Evolutionary conservation across 108 stramenopile species (phyloP).

Genomic region (Skeletonema potamos): DNA sequence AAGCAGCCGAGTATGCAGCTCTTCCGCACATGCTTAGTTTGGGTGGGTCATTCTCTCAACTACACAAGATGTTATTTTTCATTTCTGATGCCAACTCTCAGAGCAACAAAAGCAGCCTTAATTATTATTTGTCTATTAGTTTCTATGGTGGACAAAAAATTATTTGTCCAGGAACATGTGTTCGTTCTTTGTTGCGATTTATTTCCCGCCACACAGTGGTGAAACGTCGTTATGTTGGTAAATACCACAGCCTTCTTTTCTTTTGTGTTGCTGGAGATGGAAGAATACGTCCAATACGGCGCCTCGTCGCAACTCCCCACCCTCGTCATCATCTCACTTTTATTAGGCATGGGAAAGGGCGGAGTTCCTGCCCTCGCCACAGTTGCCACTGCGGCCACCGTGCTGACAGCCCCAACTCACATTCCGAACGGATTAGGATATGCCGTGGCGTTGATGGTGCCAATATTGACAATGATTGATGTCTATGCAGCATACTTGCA

Average conservation of each 20-base stretch:
- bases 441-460: constrained; percentile 55
- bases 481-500: constrained; percentile 49
- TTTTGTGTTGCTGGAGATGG: constrained; percentile 16
- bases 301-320: constrained; percentile 40
- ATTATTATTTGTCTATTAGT: too few species aligned
- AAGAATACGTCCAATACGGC: constrained; percentile 35
- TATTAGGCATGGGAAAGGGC: constrained; percentile 57
- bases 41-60: too few species aligned
- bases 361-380: constrained; percentile 51
- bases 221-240: too few species aligned
- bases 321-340: constrained; percentile 37
- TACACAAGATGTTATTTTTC: too few species aligned
- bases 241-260: too few species aligned
- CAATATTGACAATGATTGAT: constrained; percentile 55
- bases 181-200: too few species aligned
- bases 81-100: too few species aligned
- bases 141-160: too few species aligned
- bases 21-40: background rate
- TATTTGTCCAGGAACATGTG: too few species aligned
- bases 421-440: constrained; percentile 42
- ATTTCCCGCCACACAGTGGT: too few species aligned
- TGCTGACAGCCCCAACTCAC: constrained; percentile 44
- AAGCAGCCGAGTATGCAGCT: background rate
- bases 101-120: too few species aligned
- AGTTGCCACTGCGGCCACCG: constrained; percentile 49